Evolutionary conservation across 768 basidiomycete genomes (phyloP), one percentile per base, ranked within the genome.

Genomic region (Amanita molliuscula): DNA sequence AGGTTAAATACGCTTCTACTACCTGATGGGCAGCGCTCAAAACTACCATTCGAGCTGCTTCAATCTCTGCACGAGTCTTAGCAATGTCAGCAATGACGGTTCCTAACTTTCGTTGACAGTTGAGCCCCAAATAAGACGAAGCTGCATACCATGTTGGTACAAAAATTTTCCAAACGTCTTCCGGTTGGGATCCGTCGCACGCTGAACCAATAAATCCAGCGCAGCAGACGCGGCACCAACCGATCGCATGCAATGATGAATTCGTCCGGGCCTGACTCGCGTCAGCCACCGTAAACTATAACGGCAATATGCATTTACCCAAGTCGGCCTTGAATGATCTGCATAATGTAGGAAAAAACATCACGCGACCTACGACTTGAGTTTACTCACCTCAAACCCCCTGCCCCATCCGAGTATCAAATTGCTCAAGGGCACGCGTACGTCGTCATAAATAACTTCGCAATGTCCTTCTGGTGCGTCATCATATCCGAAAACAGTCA

Each of bases 161-260:
- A 99, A 72, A 60, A 77, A 78, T 66, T 95, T 97, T 23, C 92
- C 95, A 60, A 99, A 99, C 0, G 95, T 97, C 69, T 89, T 92
- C 58, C 90, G 79, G 13, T 68, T 65, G 3, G 93, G 86, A 62
- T 98, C 91, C n/a, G 94, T 95, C 20, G 94, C 91, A 7, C 96
- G 81, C 58, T 83, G 78, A 40, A 99, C 75, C 80, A 97, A 82
- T 44, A 88, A 67, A 59, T 96, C 90, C 50, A 98, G 69, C 2
- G 95, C 86, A 20, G 78, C 74, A 53, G 84, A 80, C 1, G 96
- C 96, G 18, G 77, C 77, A 18, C 96, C 96, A 51, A 99, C 89
- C 6, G 90, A 88, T 34, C 96, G 82, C 96, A 99, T 99, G 73
- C 95, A 96, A 62, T 94, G 90, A 60, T 95, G 93, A 58, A 95